Evolutionary conservation across 331 rosid genomes (phyloP), one percentile per base, ranked within the genome.

Genomic region (Malus hybrid): DNA sequence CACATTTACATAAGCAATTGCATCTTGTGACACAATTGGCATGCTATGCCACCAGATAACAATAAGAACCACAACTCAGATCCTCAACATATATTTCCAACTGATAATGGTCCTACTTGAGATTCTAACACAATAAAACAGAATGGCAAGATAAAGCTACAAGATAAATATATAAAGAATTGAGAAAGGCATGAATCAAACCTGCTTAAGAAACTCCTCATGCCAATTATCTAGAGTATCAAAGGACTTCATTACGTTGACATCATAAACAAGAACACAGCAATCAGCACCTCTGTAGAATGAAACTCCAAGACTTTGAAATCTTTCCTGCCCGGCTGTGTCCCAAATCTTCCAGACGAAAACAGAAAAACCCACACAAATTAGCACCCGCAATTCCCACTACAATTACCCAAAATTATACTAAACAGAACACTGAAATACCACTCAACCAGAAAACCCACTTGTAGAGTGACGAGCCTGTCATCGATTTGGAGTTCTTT

Each of bases 181-280:
- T 74, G 58, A 71, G 63, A 65, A 74, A 26, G 39, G 72, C 62
- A 72, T 46, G 11, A 66, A 66, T 9, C 19, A 30, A 66, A 91
- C 98, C 97, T 91, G 98, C 75, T 88, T 93, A 66, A 93, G 98
- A 88, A 93, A 93, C 87, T 93, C 98, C 83, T 91, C 98, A 1
- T 93, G 98, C 98, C 98, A 93, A 80, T 79, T 93, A 22, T 93
- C 96, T 74, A 93, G 98, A 24, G 94, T 84, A 64, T 93, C 98
- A 72, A 93, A 93, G 24, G 98, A 91, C 86, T 83, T 91, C 98
- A 88, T 87, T 44, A 93, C 91, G 10, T 93, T 93, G 68, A 93
- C 98, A 79, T 91, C 98, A 74, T 91, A 93, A 13, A 88, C 98
- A 10, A 93, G 87, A 77, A 93, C 97, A 68, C 98, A 93, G 82